Evolutionary conservation across 75 land plant genomes (phyloP).

Genomic region (Cryptomeria japonica): DNA sequence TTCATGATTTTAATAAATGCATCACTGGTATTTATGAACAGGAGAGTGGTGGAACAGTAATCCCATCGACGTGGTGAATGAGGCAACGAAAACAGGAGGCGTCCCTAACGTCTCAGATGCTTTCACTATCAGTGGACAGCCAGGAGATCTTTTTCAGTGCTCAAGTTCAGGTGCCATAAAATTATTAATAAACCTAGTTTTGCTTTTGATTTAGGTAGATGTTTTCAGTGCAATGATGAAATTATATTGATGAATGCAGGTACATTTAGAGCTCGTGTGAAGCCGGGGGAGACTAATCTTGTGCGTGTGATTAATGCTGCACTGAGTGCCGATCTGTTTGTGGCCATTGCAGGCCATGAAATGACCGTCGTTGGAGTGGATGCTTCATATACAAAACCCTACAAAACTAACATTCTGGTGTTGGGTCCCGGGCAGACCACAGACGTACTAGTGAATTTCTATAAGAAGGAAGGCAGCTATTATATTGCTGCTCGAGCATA

Average conservation of each 20-base stretch:
- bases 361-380: slow-evolving; percentile 37
- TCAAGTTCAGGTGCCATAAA: neutral
- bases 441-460: slow-evolving; percentile 40
- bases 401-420: slow-evolving; percentile 29
- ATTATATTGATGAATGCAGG: slow-evolving; percentile 27
- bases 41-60: too few species aligned
- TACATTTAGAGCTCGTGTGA: slow-evolving; percentile 34
- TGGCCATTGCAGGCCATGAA: slow-evolving; percentile 44
- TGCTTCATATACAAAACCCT: slow-evolving; percentile 49
- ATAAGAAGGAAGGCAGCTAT: slow-evolving; percentile 20
- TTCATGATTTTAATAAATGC: too few species aligned
- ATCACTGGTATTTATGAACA: too few species aligned
- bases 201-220: neutral
- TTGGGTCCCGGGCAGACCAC: slow-evolving; percentile 70
- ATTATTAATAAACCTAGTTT: neutral
- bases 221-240: neutral
- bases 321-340: slow-evolving; percentile 42
- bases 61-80: too few species aligned
- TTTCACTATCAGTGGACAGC: too few species aligned
- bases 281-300: slow-evolving; percentile 33
- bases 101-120: too few species aligned
- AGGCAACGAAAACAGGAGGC: too few species aligned
- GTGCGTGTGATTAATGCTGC: slow-evolving; percentile 47
- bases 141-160: too few species aligned
- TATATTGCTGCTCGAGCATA: slow-evolving; percentile 33